A percentile compares a stretch with the other conserved stretches of the same genome.
These are phyloP conservation scores for Hyphopichia homilentoma DNA, from an alignment of 805 yeast species.

Conservation along the genomic window DNA sequence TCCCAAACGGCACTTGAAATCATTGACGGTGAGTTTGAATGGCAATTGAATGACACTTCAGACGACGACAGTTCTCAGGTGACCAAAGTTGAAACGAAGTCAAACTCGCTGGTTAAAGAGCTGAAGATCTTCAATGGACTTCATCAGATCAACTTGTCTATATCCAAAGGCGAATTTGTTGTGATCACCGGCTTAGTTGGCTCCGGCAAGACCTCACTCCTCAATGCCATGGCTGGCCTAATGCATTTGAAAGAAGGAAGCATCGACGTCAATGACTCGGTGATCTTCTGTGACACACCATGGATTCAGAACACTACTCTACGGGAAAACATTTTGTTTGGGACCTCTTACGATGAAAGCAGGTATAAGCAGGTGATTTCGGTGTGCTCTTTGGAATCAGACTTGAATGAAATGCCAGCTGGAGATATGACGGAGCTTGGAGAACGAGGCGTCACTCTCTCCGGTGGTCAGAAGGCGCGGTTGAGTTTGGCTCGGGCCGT, in stretches of 20 bases:
- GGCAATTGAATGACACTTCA: constrained; percentile 44
- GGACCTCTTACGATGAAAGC: constrained; percentile 45
- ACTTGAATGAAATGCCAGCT: constrained; percentile 60
- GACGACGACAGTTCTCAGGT: constrained; percentile 19
- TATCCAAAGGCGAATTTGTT: constrained; percentile 63
- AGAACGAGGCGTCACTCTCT: constrained; percentile 75
- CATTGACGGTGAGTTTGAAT: constrained; percentile 53
- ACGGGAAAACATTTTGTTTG: constrained; percentile 68
- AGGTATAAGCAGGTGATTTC: constrained; percentile 51
- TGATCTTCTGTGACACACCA: constrained; percentile 58
- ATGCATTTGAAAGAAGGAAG: constrained; percentile 55
- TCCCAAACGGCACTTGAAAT: constrained; percentile 29
- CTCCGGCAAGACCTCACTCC: constrained; percentile 71
- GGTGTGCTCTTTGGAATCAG: constrained; percentile 64
- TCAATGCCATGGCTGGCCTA: constrained; percentile 65
- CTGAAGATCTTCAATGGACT: constrained; percentile 23
- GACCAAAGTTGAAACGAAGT: constrained; percentile 6
- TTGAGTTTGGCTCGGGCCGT: constrained; percentile 74
- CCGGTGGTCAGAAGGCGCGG: constrained; percentile 89
- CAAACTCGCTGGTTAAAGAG: background rate
- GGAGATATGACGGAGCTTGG: constrained; percentile 79
- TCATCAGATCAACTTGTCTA: constrained; percentile 46
- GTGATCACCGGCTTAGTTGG: constrained; percentile 79
- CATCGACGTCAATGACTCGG: constrained; percentile 47
- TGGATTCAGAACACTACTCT: constrained; percentile 84